Base-by-base conservation (phyloP, 805 yeast genomes). In the Teunomyces panamensis region DNA sequence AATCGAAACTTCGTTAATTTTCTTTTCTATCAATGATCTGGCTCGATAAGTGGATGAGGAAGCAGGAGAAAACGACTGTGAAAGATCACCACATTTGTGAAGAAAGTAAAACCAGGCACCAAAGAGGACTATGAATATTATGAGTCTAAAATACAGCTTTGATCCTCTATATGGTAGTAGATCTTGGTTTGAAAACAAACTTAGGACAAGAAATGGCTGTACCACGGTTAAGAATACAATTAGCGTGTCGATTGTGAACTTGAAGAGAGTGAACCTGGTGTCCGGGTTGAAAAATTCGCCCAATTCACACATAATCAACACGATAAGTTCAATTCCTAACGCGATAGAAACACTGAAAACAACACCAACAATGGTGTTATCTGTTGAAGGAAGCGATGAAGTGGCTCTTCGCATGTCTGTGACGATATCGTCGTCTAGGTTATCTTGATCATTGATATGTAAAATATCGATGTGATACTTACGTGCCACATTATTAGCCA, bases 1-100 rank as follows among this genome's bases (percentile, higher is more conserved):
- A 39, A 79, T 57, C 3, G 76, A 68, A 28, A 79, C 55, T 53
- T 78, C 76, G 51, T 71, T 74, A 39, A 79, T 65, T 45, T 78
- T 74, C 14, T 63, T 60, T 42, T 73, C 73, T n/a, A 74, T 52
- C n/a, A 69, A 50, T 17, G 69, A 56, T 28, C 61, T 56, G 10
- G 59, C 43, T n/a, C 41, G 41, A 33, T 54, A 49, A 17, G 51
- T 46, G 26, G 51, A 55, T 8, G 45, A 42, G 28, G 49, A 28
- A 3, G 45, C 47, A 24, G 63, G 64, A 20, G 58, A 48, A 45
- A 65, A 62, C 6, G 55, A 49, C 30, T 51, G 62, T 7, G 69
- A 59, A n/a, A 64, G 55, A 36, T 60, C 57, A 2, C 77, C 75
- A 49, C 68, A 62, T 44, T 64, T 58, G 49, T 62, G 63, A 17